Conservation (phyloP, 371 early-diverging fungal genomes). For the Mortierella sp. region DNA sequence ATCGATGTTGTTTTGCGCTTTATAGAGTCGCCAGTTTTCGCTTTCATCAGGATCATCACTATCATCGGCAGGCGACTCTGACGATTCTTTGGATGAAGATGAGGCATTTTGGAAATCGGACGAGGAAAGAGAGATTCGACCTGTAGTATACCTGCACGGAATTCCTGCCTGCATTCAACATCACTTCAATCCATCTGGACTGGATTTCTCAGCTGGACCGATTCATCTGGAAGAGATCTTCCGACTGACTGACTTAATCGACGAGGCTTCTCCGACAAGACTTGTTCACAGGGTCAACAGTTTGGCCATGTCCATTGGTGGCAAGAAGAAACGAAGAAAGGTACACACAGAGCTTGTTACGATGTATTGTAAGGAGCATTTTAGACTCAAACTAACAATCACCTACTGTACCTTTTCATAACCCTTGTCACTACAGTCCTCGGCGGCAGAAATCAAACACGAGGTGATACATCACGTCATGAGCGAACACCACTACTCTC, state of each 20-base stretch:
- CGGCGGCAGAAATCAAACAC: constrained; percentile 29
- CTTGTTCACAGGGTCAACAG: constrained; percentile 44
- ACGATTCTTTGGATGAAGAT: constrained; percentile 48
- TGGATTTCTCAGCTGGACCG: constrained; percentile 54
- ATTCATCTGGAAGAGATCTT: constrained; percentile 53
- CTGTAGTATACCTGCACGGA: constrained; percentile 45
- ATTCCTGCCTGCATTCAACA: constrained; percentile 58
- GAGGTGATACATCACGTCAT: constrained; percentile 18
- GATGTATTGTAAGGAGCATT: background rate
- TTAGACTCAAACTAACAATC: background rate
- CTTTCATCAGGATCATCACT: constrained; percentile 56
- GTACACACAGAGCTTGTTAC: background rate
- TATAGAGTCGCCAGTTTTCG: constrained; percentile 55
- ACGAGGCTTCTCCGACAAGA: constrained; percentile 47
- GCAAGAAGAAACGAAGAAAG: constrained; percentile 54
- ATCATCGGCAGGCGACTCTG: constrained; percentile 55
- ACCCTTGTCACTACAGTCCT: constrained; percentile 20
- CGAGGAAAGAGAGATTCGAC: constrained; percentile 50
- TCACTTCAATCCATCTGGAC: constrained; percentile 52
- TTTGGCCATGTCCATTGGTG: constrained; percentile 33
- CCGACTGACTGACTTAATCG: constrained; percentile 49
- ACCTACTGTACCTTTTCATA: background rate
- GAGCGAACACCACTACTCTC: constrained; percentile 28
- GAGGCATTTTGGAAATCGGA: constrained; percentile 52
- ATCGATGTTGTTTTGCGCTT: background rate